A percentile compares a stretch with the other conserved stretches of the same genome.
phyloP scores from a whole-genome alignment of 75 land plant species.

The Chamaecyparis obtusa region DNA sequence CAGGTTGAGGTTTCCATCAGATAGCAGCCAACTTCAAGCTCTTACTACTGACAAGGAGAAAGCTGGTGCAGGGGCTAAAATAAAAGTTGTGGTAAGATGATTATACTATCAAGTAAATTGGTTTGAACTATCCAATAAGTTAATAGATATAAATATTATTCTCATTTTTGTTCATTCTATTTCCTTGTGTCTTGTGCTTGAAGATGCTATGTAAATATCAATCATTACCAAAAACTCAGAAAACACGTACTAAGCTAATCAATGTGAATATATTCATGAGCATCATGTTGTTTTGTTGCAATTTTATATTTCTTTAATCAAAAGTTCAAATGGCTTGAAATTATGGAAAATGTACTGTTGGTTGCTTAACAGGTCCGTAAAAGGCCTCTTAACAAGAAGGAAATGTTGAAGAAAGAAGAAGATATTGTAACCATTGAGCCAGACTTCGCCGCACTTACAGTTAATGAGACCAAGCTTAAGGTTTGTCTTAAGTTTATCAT shows the following conservation, averaged over 20 bases:
- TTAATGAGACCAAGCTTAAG: slow-evolving; percentile 94
- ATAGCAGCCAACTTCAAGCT: slow-evolving; percentile 18
- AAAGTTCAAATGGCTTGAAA: not conserved
- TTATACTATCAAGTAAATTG: not conserved
- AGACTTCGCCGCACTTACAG: slow-evolving; percentile 50
- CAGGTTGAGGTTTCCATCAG: slow-evolving; percentile 30
- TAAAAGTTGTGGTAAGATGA: slow-evolving; percentile 53
- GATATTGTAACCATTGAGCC: slow-evolving; percentile 67
- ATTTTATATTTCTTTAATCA: not conserved
- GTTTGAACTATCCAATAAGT: not conserved
- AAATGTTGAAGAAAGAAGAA: slow-evolving; percentile 82
- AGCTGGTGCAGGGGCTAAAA: slow-evolving; percentile 35
- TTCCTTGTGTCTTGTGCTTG: not conserved
- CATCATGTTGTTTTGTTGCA: slow-evolving; percentile 7
- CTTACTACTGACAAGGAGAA: slow-evolving; percentile 20
- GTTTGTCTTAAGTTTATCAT: slow-evolving; percentile 20
- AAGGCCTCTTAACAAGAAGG: slow-evolving; percentile 90
- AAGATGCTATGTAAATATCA: not conserved
- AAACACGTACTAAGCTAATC: not conserved
- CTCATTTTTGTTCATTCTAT: not conserved
- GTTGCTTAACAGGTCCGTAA: slow-evolving; percentile 71
- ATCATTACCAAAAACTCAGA: not conserved
- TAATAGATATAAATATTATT: not conserved
- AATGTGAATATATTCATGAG: not conserved
- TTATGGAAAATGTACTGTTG: slow-evolving; percentile 10